phyloP scores from a whole-genome alignment of 75 land plant species.

The Azolla pinnata region DNA sequence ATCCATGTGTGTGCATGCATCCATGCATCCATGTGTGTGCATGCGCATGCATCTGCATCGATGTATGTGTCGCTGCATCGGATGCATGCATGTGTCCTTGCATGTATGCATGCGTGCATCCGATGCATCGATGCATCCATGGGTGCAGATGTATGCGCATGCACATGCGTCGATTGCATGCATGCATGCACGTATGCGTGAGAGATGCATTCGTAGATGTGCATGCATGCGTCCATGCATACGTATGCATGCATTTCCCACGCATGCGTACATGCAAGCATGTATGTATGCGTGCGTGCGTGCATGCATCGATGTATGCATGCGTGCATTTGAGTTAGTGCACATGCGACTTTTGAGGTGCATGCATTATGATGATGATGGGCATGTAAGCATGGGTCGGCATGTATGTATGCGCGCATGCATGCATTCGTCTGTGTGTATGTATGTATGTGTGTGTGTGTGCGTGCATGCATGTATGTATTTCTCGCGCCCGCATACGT shows the following conservation, averaged over 20 bases:
- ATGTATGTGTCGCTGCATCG: background rate
- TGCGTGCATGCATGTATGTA: background rate
- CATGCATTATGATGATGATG: background rate
- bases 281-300: background rate
- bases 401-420: background rate
- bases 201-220: background rate
- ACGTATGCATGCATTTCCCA: background rate
- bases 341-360: background rate
- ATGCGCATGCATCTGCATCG: background rate
- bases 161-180: background rate
- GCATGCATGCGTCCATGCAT: background rate
- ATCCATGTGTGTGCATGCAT: background rate
- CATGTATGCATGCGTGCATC: background rate
- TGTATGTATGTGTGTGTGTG: slow-evolving; percentile 1
- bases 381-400: background rate
- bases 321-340: background rate
- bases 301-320: background rate
- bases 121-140: background rate
- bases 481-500: background rate
- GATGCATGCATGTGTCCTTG: background rate
- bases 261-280: background rate
- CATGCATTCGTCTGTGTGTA: background rate
- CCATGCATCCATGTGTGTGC: background rate
- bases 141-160: background rate
- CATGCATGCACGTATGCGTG: background rate